Base-by-base conservation (phyloP, 371 early-diverging fungal genomes). In the Mortierella sp. region DNA sequence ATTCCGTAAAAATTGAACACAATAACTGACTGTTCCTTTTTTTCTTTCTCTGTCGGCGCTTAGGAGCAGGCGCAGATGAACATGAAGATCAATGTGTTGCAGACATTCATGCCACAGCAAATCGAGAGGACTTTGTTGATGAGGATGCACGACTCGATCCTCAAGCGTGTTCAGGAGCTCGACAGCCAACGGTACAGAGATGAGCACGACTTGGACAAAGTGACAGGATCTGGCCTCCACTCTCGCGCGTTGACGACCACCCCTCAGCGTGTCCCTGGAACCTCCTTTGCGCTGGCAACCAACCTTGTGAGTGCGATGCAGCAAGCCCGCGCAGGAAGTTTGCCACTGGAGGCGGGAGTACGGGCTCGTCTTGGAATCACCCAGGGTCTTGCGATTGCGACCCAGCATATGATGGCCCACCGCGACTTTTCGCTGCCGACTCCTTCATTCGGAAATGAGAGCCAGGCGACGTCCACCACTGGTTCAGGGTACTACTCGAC, bases 111-210 rank as follows among this genome's bases (percentile, higher is more conserved):
- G 83, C 86, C 89, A 2, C 83, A 76, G 24, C 87, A 87, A 21
- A 88, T 89, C 32, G 89, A 89, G 68, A 81, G 88, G 41, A 86
- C 87, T 3, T 71, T 89, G 29, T 77, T 89, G 51, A 75, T 88
- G 88, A 83, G 88, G 56, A 88, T 89, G 89, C 89, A 89, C 58
- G 89, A 89, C 27, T 81, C 88, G 16, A 88, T 89, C 41, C 68
- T 88, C 58, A 83, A 81, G 38, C 88, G 89, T 24, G 73, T 88
- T n/a, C 86, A 88, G 43, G 89, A 89, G 60, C 76, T 89, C 21
- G 89, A 89, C 54, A 82, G 87, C 54, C 81, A 82, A 38, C 82
- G 84, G 49, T 82, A 86, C 35, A 76, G 82, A 38, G 82, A 86
- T 35, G 82, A 77, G 29, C 76, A 82, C 24, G 78, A 78, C 27